Evolutionary conservation across 441 rosid genomes (phyloP), one percentile per base, ranked within the genome.

Genomic region (Aquilaria agallochum): DNA sequence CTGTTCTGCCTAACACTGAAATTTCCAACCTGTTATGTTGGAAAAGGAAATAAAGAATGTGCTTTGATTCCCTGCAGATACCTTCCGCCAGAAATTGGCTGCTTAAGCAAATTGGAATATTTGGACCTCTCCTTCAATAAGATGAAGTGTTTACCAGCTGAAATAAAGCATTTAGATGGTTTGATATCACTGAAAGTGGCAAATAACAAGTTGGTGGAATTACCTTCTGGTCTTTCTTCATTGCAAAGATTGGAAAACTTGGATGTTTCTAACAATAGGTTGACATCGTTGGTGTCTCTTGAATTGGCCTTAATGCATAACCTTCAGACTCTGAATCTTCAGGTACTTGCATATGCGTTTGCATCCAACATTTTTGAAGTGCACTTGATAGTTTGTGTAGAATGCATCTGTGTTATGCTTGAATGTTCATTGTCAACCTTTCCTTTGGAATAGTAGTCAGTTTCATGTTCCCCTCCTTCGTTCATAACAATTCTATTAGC

Each of bases 101-200:
- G 91, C 87, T 79, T 95, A 46, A 74, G 66, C 65, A 82, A 79
- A 49, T 77, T 95, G 78, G 94, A 91, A 82, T 78, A 74, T 66
- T 74, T 95, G 73, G 97, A 95, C 68, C 91, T 95, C 59, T 91
- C 99, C 57, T 95, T 87, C 76, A 95, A 95, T 78, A 95, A 91
- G 77, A 73, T 95, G 74, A 95, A 89, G 83, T 68, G 48, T 72
- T 80, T 95, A 65, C 99, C 99, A 14, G 56, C 63, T 50, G 97
- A 95, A 82, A 82, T 95, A 46, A 70, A 81, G 64, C 77, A 66
- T 74, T 77, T 95, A 68, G 86, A 70, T 63, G 78, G 82, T 49
- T 85, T 95, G 79, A 77, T 77, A 57, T 79, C 81, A 46, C 68
- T 95, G 76, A 95, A 88, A 76, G 83, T 84, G 7, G 85, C 99